These are phyloP conservation scores for Ogataea paraovalis DNA, from an alignment of 805 yeast species.

Conservation along the genomic window DNA sequence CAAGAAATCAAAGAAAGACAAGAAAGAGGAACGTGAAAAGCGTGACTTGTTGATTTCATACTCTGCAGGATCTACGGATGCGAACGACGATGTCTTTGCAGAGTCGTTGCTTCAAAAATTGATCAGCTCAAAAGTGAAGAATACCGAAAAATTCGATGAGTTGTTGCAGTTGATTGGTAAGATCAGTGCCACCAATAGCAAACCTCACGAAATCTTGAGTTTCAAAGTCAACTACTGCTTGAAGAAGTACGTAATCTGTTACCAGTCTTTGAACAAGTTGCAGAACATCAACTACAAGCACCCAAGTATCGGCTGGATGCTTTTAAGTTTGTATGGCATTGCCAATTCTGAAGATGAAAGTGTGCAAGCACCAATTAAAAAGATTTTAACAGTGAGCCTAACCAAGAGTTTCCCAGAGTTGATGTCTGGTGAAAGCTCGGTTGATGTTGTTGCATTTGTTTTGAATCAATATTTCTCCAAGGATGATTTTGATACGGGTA, in stretches of 20 bases:
- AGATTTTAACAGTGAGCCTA: constrained; percentile 23
- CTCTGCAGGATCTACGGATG: constrained; percentile 35
- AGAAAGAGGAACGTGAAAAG: constrained; percentile 54
- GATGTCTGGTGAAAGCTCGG: constrained; percentile 6
- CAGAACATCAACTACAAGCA: constrained; percentile 12
- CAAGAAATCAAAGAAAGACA: constrained; percentile 43
- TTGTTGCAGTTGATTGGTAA: constrained; percentile 36
- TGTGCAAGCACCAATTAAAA: constrained; percentile 18
- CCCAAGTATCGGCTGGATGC: constrained; percentile 20
- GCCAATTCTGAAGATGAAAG: constrained; percentile 10
- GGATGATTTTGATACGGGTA: constrained; percentile 15
- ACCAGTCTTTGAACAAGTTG: constrained; percentile 39
- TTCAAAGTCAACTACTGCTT: constrained; percentile 37
- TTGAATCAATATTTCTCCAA: constrained; percentile 15
- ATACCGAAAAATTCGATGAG: constrained; percentile 29
- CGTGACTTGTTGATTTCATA: constrained; percentile 49
- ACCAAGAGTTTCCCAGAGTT: constrained; percentile 15
- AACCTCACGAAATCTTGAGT: constrained; percentile 28
- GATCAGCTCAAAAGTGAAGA: constrained; percentile 30
- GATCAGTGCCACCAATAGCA: constrained; percentile 38
- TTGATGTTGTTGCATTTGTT: constrained; percentile 9
- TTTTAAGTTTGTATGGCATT: constrained; percentile 11
- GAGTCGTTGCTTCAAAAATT: constrained; percentile 32
- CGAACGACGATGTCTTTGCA: constrained; percentile 58
- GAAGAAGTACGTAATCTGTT: constrained; percentile 41